phyloP scores from a whole-genome alignment of 441 rosid species.

The Dalechampia spathulata region DNA sequence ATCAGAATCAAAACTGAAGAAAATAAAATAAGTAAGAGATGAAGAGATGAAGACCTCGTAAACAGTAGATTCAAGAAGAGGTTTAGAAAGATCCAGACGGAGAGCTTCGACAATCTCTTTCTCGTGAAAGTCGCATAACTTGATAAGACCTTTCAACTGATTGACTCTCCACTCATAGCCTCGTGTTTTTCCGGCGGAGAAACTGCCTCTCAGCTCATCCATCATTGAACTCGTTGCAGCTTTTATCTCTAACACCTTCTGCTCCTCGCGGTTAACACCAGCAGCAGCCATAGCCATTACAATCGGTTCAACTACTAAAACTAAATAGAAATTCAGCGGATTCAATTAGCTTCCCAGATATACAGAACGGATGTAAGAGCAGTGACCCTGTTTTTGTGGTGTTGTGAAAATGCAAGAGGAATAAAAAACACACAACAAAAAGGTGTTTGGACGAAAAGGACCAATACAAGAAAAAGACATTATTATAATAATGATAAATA shows the following conservation, averaged over 20 bases:
- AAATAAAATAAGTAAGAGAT: too few relatives aligned
- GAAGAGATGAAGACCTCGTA: slow-evolving; percentile 40
- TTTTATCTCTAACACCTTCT: slow-evolving; percentile 25
- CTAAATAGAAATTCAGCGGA: too few relatives aligned
- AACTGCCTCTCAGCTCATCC: slow-evolving; percentile 33
- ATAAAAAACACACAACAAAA: too few relatives aligned
- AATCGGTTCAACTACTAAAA: too few relatives aligned
- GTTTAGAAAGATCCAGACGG: slow-evolving; percentile 55
- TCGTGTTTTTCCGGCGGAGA: slow-evolving; percentile 42
- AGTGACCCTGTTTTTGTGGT: too few relatives aligned
- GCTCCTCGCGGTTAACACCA: neutral
- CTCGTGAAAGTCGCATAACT: slow-evolving; percentile 46
- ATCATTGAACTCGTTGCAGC: slow-evolving; percentile 36
- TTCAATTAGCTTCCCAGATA: too few relatives aligned
- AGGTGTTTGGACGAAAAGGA: neutral
- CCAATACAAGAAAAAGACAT: too few relatives aligned
- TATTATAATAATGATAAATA: too few relatives aligned
- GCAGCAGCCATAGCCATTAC: too few relatives aligned
- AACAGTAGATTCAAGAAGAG: slow-evolving; percentile 48
- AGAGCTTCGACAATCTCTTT: slow-evolving; percentile 53
- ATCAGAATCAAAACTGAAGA: too few relatives aligned
- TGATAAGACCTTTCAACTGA: slow-evolving; percentile 46
- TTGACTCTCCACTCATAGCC: slow-evolving; percentile 51
- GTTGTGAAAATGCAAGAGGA: too few relatives aligned
- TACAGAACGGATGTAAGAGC: too few relatives aligned